Evolutionary conservation across 306 rosid species (phyloP).

Genomic region (Rosa lucieae): DNA sequence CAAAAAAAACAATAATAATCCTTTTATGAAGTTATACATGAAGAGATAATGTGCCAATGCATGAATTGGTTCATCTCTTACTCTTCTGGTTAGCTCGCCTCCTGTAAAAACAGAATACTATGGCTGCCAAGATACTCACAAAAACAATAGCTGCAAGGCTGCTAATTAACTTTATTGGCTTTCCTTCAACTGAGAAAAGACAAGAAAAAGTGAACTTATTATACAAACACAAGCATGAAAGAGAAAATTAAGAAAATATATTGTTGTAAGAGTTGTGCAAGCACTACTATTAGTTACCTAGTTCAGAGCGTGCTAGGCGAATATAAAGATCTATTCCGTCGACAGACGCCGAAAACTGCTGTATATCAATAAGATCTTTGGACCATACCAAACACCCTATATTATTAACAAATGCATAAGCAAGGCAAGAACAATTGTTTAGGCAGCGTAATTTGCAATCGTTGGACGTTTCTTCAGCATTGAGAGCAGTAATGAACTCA

Average conservation of each 20-base stretch:
- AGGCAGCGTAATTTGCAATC: constrained; percentile 27
- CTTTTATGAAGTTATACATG: neutral
- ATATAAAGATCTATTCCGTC: constrained; percentile 6
- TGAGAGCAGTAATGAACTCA: neutral
- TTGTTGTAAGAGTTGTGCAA: neutral
- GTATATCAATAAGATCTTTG: constrained; percentile 22
- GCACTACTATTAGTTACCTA: constrained; percentile 24
- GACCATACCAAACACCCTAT: constrained; percentile 37
- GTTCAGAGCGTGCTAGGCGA: constrained; percentile 36
- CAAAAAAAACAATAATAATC: too few species aligned
- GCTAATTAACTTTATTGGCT: constrained; percentile 13
- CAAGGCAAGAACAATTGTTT: constrained; percentile 36
- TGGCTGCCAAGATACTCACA: neutral
- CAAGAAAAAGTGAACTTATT: neutral
- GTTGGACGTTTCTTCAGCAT: neutral
- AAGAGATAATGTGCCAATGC: too few species aligned
- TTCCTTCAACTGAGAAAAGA: constrained; percentile 13
- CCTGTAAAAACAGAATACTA: neutral
- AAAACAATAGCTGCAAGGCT: neutral
- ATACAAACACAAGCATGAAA: neutral
- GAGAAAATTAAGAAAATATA: neutral
- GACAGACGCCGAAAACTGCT: neutral
- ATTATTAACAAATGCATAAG: constrained; percentile 19
- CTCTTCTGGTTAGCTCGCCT: constrained; percentile 16
- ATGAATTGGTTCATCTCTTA: constrained; percentile 1